Base-by-base conservation (phyloP, 306 rosid genomes). In the Ormosia emarginata region DNA sequence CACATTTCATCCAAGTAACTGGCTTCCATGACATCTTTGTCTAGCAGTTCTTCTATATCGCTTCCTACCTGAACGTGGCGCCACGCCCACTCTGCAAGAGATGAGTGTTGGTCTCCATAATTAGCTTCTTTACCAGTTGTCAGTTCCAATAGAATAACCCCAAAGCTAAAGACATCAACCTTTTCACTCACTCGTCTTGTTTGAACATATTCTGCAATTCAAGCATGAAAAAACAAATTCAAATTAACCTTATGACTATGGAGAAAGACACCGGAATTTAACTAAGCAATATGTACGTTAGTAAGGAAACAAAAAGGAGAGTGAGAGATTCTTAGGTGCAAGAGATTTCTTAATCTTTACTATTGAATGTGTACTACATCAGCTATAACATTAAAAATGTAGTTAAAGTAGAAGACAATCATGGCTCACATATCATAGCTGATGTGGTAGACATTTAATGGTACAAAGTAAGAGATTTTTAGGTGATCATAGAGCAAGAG, bases 51-150 rank as follows among this genome's bases (percentile, higher is more conserved):
- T 2, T 49, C 87, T 4, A 91, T 46, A 37, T 58, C 56, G 24
- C 85, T 83, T 63, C 87, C 92, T 55, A 75, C 44, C 24, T 78
- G 87, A 37, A 85, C 24, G 47, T 69, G 86, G 6, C 84, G 81
- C 92, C 88, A 80, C 0, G 90, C 91, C 98, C 98, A 94, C 13
- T 89, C 90, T 0, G 92, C 94, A 43, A 94, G 92, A 40, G 92
- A 82, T 33, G 92, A 87, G 84, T 91, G 49, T 30, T 88, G 93
- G 13, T 86, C 93, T 1, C 97, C 94, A 5, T 82, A 37, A 1
- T 53, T 85, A 24, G 97, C 93, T 82, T 92, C 91, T 78, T 82
- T 90, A 8, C 97, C 95, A 0, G 93, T 92, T 46, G 85, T 79
- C 47, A 94, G 83, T 77, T 94, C 71, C 34, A 66, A 66, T 66